A percentile compares a stretch with the other conserved stretches of the same genome.
These are phyloP conservation scores for Dryas octopetala DNA, from an alignment of 306 rosid genomes.

Conservation along the genomic window DNA sequence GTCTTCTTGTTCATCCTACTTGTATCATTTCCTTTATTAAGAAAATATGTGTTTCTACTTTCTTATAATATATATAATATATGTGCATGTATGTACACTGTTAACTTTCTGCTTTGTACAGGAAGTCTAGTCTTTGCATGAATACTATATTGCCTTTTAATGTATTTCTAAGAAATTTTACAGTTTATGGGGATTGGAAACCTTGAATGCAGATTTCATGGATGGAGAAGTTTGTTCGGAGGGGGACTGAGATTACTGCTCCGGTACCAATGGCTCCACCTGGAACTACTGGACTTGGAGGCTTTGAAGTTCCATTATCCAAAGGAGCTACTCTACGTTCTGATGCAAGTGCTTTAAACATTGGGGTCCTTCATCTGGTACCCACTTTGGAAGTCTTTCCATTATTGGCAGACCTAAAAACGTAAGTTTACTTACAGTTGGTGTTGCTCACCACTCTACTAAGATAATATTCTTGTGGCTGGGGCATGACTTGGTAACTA, in stretches of 20 bases:
- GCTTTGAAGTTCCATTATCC: conserved; percentile 93
- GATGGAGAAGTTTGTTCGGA: conserved; percentile 95
- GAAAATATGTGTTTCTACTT: background rate
- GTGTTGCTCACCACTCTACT: background rate
- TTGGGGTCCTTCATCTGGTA: conserved; percentile 92
- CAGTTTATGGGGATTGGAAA: conserved; percentile 10
- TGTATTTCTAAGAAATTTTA: conserved; percentile 5
- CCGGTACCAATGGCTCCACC: conserved; percentile 92
- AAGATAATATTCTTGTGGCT: conserved; percentile 4
- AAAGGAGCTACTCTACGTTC: conserved; percentile 82
- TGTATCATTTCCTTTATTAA: background rate
- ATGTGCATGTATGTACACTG: background rate
- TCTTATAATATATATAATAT: background rate
- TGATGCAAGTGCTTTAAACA: conserved; percentile 94
- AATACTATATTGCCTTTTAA: conserved; percentile 10
- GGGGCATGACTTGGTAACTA: background rate
- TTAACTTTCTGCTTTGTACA: background rate
- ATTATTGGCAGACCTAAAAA: conserved; percentile 73
- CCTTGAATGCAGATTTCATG: conserved; percentile 73
- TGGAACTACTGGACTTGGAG: conserved; percentile 99
- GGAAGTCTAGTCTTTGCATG: conserved; percentile 6
- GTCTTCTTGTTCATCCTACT: background rate
- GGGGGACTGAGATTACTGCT: conserved; percentile 95
- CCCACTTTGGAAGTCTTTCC: conserved; percentile 98
- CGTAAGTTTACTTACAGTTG: conserved; percentile 44